phyloP scores from a whole-genome alignment of 257 asterid genomes.

The Thymus quinquecostatus region DNA sequence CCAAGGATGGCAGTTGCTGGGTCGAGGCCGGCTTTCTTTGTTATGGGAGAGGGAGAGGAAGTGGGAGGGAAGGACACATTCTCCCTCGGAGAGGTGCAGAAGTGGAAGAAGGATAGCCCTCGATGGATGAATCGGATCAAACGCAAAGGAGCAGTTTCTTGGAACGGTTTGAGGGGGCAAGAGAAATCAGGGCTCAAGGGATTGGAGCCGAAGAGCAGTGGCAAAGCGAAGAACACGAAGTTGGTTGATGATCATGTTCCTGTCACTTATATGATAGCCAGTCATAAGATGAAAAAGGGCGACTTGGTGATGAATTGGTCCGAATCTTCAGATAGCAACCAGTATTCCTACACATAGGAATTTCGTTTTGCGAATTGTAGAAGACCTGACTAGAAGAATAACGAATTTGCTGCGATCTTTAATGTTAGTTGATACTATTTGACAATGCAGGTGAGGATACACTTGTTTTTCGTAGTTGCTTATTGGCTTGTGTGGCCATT shows the following conservation, averaged over 20 bases:
- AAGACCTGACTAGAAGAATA: slow-evolving; percentile 14
- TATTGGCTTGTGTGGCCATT: background rate
- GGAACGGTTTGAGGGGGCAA: slow-evolving; percentile 20
- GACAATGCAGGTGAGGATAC: background rate
- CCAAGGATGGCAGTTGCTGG: slow-evolving; percentile 51
- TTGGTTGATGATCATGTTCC: slow-evolving; percentile 23
- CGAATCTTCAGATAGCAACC: slow-evolving; percentile 16
- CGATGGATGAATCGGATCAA: slow-evolving; percentile 30
- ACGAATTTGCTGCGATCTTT: background rate
- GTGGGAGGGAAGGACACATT: slow-evolving; percentile 3
- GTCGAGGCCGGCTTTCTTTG: slow-evolving; percentile 33
- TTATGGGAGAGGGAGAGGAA: slow-evolving; percentile 22
- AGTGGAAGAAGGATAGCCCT: slow-evolving; percentile 27
- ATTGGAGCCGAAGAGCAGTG: slow-evolving; percentile 11
- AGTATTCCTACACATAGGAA: background rate
- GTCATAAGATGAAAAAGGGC: slow-evolving; percentile 23
- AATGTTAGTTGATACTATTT: background rate
- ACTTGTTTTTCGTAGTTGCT: background rate
- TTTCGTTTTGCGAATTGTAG: background rate
- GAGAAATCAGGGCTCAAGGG: slow-evolving; percentile 19
- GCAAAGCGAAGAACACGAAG: slow-evolving; percentile 15
- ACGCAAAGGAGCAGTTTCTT: slow-evolving; percentile 29
- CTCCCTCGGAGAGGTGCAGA: slow-evolving; percentile 29
- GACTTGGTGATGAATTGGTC: slow-evolving; percentile 32
- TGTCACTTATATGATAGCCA: slow-evolving; percentile 31